Conservation (phyloP, 2,329 filamentous ascomycete species). For the Aspergillus fumigatiaffinis region DNA sequence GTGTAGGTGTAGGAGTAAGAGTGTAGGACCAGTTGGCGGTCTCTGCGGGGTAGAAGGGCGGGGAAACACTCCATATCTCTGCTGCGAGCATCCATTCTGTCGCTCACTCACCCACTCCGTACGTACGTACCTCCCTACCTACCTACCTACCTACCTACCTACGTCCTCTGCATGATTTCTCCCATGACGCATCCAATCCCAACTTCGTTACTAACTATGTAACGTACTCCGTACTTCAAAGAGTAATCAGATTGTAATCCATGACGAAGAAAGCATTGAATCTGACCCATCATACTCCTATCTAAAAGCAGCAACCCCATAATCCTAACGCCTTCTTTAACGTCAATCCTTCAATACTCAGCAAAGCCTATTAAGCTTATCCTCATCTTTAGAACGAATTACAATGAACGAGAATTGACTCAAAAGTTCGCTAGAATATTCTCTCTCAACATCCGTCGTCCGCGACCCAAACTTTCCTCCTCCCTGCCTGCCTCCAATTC, state of each 20-base stretch:
- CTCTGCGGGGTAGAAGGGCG: background rate
- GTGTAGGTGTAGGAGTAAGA: background rate
- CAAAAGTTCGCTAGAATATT: background rate
- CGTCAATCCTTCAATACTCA: background rate
- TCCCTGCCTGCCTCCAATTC: background rate
- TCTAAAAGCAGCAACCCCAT: background rate
- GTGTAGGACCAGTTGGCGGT: background rate
- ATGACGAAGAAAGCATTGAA: background rate
- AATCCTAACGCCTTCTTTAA: background rate
- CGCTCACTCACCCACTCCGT: too few species aligned
- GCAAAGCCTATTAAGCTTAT: background rate
- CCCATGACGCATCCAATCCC: background rate
- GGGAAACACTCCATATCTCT: background rate
- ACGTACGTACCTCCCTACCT: too few species aligned
- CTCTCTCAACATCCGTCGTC: background rate
- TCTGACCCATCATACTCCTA: background rate
- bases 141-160: too few species aligned
- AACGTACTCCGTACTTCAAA: background rate
- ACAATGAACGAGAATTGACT: background rate
- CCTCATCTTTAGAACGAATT: background rate
- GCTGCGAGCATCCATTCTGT: background rate
- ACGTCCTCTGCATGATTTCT: background rate
- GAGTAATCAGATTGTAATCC: background rate
- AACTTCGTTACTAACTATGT: background rate
- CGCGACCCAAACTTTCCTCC: background rate